Base-by-base conservation (phyloP, 23 red algal genomes). In the Chondrus crispus region DNA sequence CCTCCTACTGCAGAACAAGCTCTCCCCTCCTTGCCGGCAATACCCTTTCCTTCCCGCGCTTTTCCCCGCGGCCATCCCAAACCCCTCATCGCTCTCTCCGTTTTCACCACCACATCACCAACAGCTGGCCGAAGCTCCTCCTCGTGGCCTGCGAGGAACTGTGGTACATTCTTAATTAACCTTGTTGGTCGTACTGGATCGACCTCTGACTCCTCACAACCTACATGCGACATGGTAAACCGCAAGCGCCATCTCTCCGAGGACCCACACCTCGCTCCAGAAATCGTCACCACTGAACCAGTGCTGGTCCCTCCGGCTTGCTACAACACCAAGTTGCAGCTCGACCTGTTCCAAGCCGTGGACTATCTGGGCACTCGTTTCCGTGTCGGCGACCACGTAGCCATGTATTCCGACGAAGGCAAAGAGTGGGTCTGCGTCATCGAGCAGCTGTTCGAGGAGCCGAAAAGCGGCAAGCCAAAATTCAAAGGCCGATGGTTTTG, bases 401-500 rank as follows among this genome's bases (percentile, higher is more conserved):
- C 89, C 64, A 84, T 92, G 77, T 82, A 84, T 68, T 83, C 54
- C 29, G 86, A 72, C 32, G 89, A 84, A 26, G 79, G 77, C 6
- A 81, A 68, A 36, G 89, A 92, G 43, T 92, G 89, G 89, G 60
- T 82, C 48, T 82, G 77, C 51, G 79, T 92, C 18, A 58, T 92
- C 9, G 89, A 92, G 44, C 72, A 46, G 4, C 69, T 92, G 5
- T 92, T 55, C 63, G 49, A 68, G 44, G 89, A 82, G 28, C 66
- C 76, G 19, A 68, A 92, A 9, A 68, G 48, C 46, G 39, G 19
- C 35, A 28, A 16, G 8, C 49, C 89, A 55, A 92, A 74, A 62
- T 92, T 92, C 77, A 82, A 84, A 39, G 89, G 89, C 35, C 58
- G 89, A 8, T 92, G 89, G 89, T 92, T 84, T 71, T 92, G 89